Evolutionary conservation across 495 filamentous ascomycete genomes (phyloP), one percentile per base, ranked within the genome.

Genomic region (Penicillium arizonense): DNA sequence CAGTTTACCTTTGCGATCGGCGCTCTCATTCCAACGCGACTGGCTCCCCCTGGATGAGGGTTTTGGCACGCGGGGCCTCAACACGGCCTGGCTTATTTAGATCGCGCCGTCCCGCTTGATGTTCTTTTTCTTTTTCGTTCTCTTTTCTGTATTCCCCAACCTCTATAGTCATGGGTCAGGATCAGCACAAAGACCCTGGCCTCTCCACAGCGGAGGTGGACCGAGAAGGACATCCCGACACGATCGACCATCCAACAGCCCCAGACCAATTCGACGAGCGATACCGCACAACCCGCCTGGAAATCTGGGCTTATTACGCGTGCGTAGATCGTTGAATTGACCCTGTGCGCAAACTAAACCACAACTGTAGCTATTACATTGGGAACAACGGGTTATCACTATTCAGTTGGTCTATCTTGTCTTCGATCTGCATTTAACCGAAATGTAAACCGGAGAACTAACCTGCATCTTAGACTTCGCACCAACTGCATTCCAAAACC

Each of bases 301-400:
- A 87, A 58, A 82, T 87, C 11, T 87, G 82, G 82, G 76, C 82
- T 41, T 87, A 84, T 58, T 87, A 87, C 65, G 67, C 74, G 62
- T 77, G 66, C 62, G 73, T 73, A 35, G 39, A 38, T 39, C 14
- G 48, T 46, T 37, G 47, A 39, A 33, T 28, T 20, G 30, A n/a
- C 39, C 28, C 11, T 26, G 40, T 50, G 9, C 18, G 40, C 33
- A 51, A 52, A 42, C 64, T 72, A 64, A 65, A 56, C 28, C 28
- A 9, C 40, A 21, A 28, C 33, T 41, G 21, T 50, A 77, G 73
- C 55, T 87, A 85, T 59, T 87, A 87, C 55, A 81, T 87, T 44
- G 84, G 84, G 24, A 84, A 86, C 57, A 86, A 87, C 65, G 84
- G 84, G 6, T 62, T 87, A 32, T 78, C 82, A 3, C 70, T 87